Conservation (phyloP, 2,329 filamentous ascomycete species). For the Fusarium anguioides region DNA sequence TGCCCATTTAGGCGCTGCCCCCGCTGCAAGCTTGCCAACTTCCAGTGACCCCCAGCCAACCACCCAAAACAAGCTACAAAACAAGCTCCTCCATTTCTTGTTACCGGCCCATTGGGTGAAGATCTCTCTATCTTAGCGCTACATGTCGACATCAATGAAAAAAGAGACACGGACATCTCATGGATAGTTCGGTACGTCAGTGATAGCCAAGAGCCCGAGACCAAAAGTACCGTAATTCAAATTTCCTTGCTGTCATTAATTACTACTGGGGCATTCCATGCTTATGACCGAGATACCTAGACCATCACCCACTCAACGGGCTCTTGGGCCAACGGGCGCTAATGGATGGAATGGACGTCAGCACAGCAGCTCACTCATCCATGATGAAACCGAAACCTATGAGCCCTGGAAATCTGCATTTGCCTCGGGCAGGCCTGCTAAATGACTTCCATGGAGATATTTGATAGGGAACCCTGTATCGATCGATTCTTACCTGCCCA, state of each 20-base stretch:
- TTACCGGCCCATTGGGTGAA: slow-evolving; percentile 19
- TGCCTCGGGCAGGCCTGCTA: not conserved
- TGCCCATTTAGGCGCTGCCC: slow-evolving; percentile 30
- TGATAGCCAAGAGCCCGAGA: slow-evolving; percentile 1
- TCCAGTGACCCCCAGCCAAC: slow-evolving; percentile 16
- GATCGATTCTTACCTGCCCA: slow-evolving; percentile 31
- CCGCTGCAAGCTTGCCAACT: slow-evolving; percentile 25
- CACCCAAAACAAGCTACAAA: slow-evolving; percentile 18
- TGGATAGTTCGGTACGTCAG: not conserved
- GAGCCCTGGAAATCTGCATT: not conserved
- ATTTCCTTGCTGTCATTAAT: slow-evolving; percentile 9
- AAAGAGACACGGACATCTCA: not conserved
- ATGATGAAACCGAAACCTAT: slow-evolving; percentile 5
- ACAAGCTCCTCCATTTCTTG: slow-evolving; percentile 9
- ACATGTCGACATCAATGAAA: slow-evolving; percentile 4
- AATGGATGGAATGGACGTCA: slow-evolving; percentile 16
- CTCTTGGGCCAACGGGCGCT: slow-evolving; percentile 20
- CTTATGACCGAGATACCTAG: not conserved
- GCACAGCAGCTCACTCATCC: slow-evolving; percentile 6
- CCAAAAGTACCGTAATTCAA: not conserved
- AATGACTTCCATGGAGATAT: slow-evolving; percentile 5
- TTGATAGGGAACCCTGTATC: slow-evolving; percentile 21
- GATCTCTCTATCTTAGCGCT: slow-evolving; percentile 27
- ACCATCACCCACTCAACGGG: slow-evolving; percentile 34
- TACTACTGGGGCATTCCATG: not conserved